Evolutionary conservation across 2,329 filamentous ascomycete genomes (phyloP), one percentile per base, ranked within the genome.

Genomic region (Colletotrichum echinochloae): DNA sequence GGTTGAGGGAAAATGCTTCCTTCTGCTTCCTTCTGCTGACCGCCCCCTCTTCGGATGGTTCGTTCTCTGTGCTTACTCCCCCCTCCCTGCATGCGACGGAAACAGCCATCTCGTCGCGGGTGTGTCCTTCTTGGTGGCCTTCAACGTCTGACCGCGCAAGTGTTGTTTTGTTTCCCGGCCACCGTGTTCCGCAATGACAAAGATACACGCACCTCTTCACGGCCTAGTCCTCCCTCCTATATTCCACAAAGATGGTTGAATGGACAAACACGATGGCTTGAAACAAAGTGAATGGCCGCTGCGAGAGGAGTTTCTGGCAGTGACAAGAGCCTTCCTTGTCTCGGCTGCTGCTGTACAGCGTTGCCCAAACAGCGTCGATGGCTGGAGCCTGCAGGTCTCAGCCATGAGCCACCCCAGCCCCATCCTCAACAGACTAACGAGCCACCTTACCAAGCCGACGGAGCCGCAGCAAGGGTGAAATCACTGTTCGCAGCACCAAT

Each of bases 391-490:
- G 65, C 41, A 54, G 66, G 64, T 59, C 64, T 70, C 67, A 70
- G 67, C 64, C 67, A 70, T 52, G 33, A 30, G 41, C 56, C 63
- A 61, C 37, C 41, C 39, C 55, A 62, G 48, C 56, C 56, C 35
- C 51, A 55, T 30, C 26, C 20, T 33, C 26, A 51, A 51, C 35
- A 18, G 20, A 56, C 33, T 41, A 14, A 56, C 33, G 48, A 46
- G 37, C 46, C n/a, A n/a, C n/a, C n/a, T n/a, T n/a, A n/a, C n/a
- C 26, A 56, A 49, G 30, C 49, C 49, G 65, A 28, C 60, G 37
- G 55, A 66, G 67, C 64, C 67, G 67, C 67, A 67, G 41, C 67
- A 67, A 55, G 66, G 67, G 48, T 66, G 18, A 51, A 56, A 16
- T 5, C 37, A 55, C 66, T 66, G 66, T 56, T 62, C 56, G 52